phyloP scores from a whole-genome alignment of 257 asterid species.

The Osmanthus fragrans region DNA sequence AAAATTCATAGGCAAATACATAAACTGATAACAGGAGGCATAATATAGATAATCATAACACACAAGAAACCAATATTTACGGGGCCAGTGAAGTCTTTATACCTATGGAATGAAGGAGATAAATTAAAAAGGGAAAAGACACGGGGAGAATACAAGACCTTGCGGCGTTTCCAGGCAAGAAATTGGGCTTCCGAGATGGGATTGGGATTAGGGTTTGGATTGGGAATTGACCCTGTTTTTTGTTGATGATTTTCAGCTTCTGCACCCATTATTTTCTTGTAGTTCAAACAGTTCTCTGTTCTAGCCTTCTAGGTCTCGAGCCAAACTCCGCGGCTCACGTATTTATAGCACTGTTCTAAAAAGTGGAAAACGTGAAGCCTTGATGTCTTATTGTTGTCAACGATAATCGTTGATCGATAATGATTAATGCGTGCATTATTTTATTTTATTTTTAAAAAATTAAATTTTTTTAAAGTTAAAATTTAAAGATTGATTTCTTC shows the following conservation, averaged over 20 bases:
- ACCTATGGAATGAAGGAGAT: neutral
- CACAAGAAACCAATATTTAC: neutral
- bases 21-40: neutral
- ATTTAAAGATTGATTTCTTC: too few species aligned
- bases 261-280: conserved; percentile 54
- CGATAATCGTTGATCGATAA: too few species aligned
- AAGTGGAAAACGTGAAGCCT: too few species aligned
- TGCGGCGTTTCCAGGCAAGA: conserved; percentile 68
- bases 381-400: too few species aligned
- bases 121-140: neutral
- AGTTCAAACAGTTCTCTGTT: neutral
- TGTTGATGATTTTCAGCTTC: conserved; percentile 43
- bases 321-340: neutral
- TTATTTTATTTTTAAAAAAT: too few species aligned
- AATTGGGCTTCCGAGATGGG: conserved; percentile 62
- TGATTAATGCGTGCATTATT: too few species aligned
- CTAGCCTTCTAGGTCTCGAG: neutral
- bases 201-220: conserved; percentile 39
- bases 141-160: conserved; percentile 37
- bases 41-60: neutral
- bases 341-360: too few species aligned
- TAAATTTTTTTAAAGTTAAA: too few species aligned
- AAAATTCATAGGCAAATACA: neutral
- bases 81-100: neutral
- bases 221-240: conserved; percentile 5